Evolutionary conservation across 75 land plant genomes (phyloP), one percentile per base, ranked within the genome.

Genomic region (Pinus tabuliformis): DNA sequence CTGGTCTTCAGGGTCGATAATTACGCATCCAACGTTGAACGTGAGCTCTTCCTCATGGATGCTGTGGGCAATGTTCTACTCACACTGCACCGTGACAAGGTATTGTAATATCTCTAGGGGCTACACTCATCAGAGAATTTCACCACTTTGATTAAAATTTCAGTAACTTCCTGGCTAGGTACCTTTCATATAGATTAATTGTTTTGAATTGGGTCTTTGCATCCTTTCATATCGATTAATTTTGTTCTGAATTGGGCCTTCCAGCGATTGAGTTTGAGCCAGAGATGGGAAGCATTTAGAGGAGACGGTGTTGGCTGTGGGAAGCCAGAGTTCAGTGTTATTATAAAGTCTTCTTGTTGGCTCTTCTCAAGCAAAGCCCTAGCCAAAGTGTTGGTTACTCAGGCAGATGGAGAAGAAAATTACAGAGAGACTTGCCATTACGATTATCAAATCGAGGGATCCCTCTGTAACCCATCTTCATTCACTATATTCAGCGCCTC

Each of bases 211-310:
- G 74, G n/a, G 1, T 17, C 14, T 52, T 20, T 73, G 54, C 20
- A 22, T 22, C n/a, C 24, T 17, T 36, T 45, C 18, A 73, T 73
- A 73, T 73, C 8, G n/a, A 17, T 30, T 77, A 24, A 17, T 22
- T 21, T 26, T 26, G 12, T n/a, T 18, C 15, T 9, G 13, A 22
- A 45, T 45, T 24, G 12, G 5, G 62, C 7, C 33, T 54, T 24
- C 7, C 73, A 77, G 71, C 73, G 36, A 13, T 45, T 77, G 72
- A 72, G 79, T 28, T 52, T 81, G 1, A 20, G 14, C 2, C 70
- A 81, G 61, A 77, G 75, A 36, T 81, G 83, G 83, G 79, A 81
- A 65, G 76, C 30, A 0, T 81, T 70, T 75, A 73, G 45, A 28
- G 72, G 75, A 7, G 79, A 73, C 11, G 18, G 5, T 20, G 54